These are phyloP conservation scores for Phytophthora ramorum DNA, from an alignment of 352 stramenopile species.

Conservation along the genomic window DNA sequence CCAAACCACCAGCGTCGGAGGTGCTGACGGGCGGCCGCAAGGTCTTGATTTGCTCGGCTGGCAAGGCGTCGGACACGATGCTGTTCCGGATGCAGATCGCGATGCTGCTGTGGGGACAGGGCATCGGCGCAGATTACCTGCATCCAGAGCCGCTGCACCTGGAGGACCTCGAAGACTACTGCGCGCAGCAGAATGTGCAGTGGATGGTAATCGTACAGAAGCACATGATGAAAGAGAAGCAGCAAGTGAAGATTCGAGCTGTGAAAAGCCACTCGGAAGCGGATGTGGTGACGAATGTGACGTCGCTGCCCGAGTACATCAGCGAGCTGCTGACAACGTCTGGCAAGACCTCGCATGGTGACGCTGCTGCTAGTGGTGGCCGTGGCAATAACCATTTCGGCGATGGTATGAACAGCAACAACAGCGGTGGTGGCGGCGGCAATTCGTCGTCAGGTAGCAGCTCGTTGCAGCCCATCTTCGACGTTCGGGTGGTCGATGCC, in stretches of 20 bases:
- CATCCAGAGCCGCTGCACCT: constrained; percentile 82
- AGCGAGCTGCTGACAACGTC: constrained; percentile 48
- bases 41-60: constrained; percentile 81
- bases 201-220: constrained; percentile 91
- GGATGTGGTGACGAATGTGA: constrained; percentile 72
- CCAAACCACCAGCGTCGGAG: constrained; percentile 41
- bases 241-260: constrained; percentile 82
- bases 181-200: constrained; percentile 71
- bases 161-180: constrained; percentile 87
- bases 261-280: constrained; percentile 75
- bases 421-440: constrained; percentile 11
- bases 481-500: constrained; percentile 78
- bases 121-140: constrained; percentile 82
- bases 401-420: constrained; percentile 34
- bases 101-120: constrained; percentile 73
- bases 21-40: constrained; percentile 53
- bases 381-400: constrained; percentile 36
- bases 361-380: constrained; percentile 19
- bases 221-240: constrained; percentile 85
- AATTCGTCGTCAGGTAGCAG: constrained; percentile 11
- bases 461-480: constrained; percentile 70
- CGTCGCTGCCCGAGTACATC: constrained; percentile 72
- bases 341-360: constrained; percentile 29
- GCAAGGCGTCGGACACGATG: constrained; percentile 76
- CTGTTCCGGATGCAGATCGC: constrained; percentile 84